Evolutionary conservation across 2,329 filamentous ascomycete species (phyloP), one percentile per base, ranked within the genome.

Genomic region (Mycosphaerella sp.): DNA sequence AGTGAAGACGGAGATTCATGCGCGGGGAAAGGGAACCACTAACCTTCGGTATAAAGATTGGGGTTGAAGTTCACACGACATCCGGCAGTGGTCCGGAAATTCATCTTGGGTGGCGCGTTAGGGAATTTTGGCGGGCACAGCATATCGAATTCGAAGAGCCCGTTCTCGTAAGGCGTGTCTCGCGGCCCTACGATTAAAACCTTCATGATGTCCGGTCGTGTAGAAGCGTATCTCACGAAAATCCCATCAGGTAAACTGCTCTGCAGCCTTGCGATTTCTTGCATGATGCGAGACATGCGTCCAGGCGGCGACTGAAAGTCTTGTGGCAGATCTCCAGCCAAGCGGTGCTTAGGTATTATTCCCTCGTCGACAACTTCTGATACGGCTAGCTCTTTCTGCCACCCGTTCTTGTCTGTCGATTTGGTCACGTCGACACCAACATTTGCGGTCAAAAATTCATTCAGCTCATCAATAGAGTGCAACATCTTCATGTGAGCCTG

Each of bases 151-250:
- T 82, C 66, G 60, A 80, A 81, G 0, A 79, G 78, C 0, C 78
- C 79, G 59, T 76, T 73, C 58, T 80, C 79, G 62, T 82, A 82
- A 2, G 79, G 79, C 0, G 79, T 82, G 49, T 76, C 77, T 34
- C 68, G 64, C 0, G 79, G 78, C 0, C 79, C 79, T 41, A 81
- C 68, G 45, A 82, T 79, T 3, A 82, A 64, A 16, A 79, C 74
- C 16, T 79, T 76, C 35, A 82, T 64, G 9, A 81, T 68, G 59
- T 82, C 78, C 41, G 80, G 71, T 13, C 78, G 71, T 2, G 72
- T 74, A 51, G 79, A 77, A 73, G 78, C 81, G 4, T 77, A 75
- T 32, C 79, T 73, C 2, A 81, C 76, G 57, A 75, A 80, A 48
- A 82, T 79, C 3, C 51, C 75, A 1, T 74, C 68, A 0, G 79